Evolutionary conservation across 257 asterid genomes (phyloP).

Genomic region (Solanum clarkiae): DNA sequence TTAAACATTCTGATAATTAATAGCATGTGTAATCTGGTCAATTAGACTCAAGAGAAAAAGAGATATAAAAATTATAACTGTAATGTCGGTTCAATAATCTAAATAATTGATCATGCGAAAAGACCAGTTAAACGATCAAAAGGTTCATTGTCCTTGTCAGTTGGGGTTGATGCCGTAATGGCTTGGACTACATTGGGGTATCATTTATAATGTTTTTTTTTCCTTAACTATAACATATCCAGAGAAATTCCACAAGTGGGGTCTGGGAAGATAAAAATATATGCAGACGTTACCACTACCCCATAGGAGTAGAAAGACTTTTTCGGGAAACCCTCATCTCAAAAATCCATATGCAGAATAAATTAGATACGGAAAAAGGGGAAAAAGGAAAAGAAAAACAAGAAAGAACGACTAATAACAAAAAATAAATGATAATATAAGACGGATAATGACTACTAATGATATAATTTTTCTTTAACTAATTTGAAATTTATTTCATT

Average conservation of each 20-base stretch:
- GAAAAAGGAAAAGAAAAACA: too few relatives aligned
- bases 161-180: neutral
- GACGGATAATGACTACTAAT: too few relatives aligned
- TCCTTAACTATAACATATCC: too few relatives aligned
- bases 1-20: neutral
- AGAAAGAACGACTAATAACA: too few relatives aligned
- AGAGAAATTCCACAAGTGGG: too few relatives aligned
- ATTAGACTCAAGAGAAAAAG: neutral
- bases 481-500: neutral
- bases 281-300: too few relatives aligned
- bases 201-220: neutral
- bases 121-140: neutral
- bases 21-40: neutral
- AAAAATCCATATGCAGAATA: too few relatives aligned
- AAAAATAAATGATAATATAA: too few relatives aligned
- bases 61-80: neutral
- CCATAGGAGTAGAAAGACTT: too few relatives aligned
- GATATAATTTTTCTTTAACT: neutral
- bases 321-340: too few relatives aligned
- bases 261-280: too few relatives aligned
- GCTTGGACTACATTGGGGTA: neutral
- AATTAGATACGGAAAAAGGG: too few relatives aligned
- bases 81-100: neutral
- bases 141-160: neutral
- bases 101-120: neutral